Base-by-base conservation (phyloP, 179 eudicot genomes). In the Gypsophila paniculata region DNA sequence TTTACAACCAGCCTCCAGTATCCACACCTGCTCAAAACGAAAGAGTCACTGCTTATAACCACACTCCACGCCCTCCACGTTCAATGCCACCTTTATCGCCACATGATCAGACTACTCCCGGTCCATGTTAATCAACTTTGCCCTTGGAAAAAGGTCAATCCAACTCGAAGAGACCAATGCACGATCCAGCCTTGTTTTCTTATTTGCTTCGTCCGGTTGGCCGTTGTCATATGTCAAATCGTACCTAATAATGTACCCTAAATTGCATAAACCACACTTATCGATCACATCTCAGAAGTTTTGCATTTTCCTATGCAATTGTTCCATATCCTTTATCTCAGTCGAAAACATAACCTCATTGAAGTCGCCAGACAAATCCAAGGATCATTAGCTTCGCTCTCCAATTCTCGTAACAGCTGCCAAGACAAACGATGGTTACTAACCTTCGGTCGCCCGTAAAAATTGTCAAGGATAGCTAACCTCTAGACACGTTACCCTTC, bases 91-190 rank as follows among this genome's bases (percentile, higher is more conserved):
- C 17, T 22, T 21, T 0, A 71, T 71, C 3, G 65, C 53, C 0
- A 48, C 15, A 18, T 71, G 74, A 5, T 71, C 74, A 3, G 65
- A 71, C 74, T 65, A 71, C n/a, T 57, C 65, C 0, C 64, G n/a
- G 5, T 57, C 74, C 2, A 71, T 12, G 1, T 36, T 36, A 38
- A 18, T 13, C 0, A 38, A 34, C 12, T 38, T 59, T 0, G 36
- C 64, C 0, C 12, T 0, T 3, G 65, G 74, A 22, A 55, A 57
- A 0, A 8, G 0, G 13, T 15, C 25, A 4, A 3, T 19, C 66
- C 74, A 71, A 1, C 2, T 13, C 0, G 0, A 5, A n/a, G 38
- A 17, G 0, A 39, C 53, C 17, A 70, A 42, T 0, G 14, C 61
- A 10, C 42, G 42, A 36, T 71, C 66, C 1, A 71, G 11, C 13